Base-by-base conservation (phyloP, 805 yeast genomes). In the Blastobotrys peoriensis region DNA sequence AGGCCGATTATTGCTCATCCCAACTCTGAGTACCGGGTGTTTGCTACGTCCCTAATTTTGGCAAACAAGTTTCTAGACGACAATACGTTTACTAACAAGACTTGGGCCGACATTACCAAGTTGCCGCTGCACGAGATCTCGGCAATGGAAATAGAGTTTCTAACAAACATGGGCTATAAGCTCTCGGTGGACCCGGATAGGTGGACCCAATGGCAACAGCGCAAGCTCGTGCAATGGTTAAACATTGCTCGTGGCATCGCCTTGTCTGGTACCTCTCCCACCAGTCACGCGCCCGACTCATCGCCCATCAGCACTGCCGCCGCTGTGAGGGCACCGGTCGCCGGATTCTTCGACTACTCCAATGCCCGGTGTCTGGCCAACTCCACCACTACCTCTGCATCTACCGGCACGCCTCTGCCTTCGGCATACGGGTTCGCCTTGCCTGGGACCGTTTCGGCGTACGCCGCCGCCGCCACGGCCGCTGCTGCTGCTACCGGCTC, bases 51-150 rank as follows among this genome's bases (percentile, higher is more conserved):
- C 0, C 70, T 89, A 41, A 78, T 89, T 43, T 69, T 87, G 52
- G 93, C 96, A 35, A 89, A 89, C 69, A 89, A 89, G 66, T 85
- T 85, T 59, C 84, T 86, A 55, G 96, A 89, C 65, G 97, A 89
- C 66, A 86, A 87, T 62, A 89, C 96, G 33, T 89, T 87, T 60
- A 85, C 94, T 50, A 88, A 87, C 64, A 76, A 78, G 59, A 84
- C 95, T 1, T 89, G 97, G 97, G 75, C 91, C 16, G 86, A 84
- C 46, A 95, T 96, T 25, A 83, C 95, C 9, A 86, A 87, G 25
- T 72, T 89, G 53, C 64, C 74, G 3, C 65, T 83, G 40, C 56
- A 58, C 1, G 63, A 72, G 30, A 71, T 89, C 47, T 83, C 84
- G 60, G 60, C 64, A 22, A 69, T 78, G 60, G 97, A 89, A 67